Evolutionary conservation across 202 grass and related monocot genomes (phyloP).

Genomic region (Schoenoplectus tabernaemontani): DNA sequence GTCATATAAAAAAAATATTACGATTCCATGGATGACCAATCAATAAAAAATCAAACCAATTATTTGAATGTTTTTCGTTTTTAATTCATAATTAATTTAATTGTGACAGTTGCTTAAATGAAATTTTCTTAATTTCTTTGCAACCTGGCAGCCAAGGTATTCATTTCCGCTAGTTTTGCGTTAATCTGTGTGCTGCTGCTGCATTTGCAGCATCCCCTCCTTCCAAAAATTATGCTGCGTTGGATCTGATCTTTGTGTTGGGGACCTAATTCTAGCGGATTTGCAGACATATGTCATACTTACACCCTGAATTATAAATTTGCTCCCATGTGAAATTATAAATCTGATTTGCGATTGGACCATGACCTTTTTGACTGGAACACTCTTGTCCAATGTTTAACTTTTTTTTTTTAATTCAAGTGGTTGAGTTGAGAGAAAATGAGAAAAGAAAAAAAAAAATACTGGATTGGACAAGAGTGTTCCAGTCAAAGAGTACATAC

Average conservation of each 20-base stretch:
- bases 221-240: neutral
- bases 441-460: too few species aligned
- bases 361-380: neutral
- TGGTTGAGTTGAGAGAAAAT: too few species aligned
- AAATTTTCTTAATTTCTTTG: neutral
- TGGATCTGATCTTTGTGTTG: neutral
- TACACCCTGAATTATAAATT: neutral
- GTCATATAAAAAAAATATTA: too few species aligned
- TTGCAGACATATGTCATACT: neutral
- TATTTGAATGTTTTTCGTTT: too few species aligned
- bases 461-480: too few species aligned
- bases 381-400: too few species aligned
- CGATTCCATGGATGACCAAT: too few species aligned
- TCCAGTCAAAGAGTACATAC: too few species aligned
- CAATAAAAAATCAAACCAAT: too few species aligned
- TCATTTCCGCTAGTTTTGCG: neutral
- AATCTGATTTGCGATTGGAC: neutral
- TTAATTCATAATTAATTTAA: neutral
- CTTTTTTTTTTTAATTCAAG: too few species aligned
- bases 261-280: neutral
- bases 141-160: neutral
- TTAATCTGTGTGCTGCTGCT: neutral
- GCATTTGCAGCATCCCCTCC: too few species aligned
- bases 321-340: neutral
- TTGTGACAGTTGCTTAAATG: neutral